Evolutionary conservation across 345 rosid species (phyloP).

Genomic region (Salix arbutifolia): DNA sequence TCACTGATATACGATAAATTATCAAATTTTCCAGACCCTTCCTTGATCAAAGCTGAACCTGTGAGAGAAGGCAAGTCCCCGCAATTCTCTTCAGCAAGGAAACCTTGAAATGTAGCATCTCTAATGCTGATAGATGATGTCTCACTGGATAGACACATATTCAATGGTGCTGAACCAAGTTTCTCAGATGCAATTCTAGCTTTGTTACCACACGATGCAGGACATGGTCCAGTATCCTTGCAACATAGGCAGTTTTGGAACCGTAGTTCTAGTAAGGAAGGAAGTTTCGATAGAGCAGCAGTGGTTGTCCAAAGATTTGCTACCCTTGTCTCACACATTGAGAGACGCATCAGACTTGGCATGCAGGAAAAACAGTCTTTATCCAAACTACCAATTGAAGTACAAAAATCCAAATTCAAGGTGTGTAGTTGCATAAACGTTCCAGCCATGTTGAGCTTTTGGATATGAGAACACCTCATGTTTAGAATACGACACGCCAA

Average conservation of each 20-base stretch:
- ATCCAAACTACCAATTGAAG: slow-evolving; percentile 54
- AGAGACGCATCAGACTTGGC: slow-evolving; percentile 68
- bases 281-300: slow-evolving; percentile 73
- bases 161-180: slow-evolving; percentile 21
- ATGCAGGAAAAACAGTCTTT: slow-evolving; percentile 77
- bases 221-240: slow-evolving; percentile 41
- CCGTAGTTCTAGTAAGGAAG: slow-evolving; percentile 57
- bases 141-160: slow-evolving; percentile 6
- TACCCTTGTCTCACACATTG: slow-evolving; percentile 77
- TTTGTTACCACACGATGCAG: slow-evolving; percentile 30
- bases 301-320: slow-evolving; percentile 79
- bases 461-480: slow-evolving; percentile 54
- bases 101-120: slow-evolving; percentile 9
- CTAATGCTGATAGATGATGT: slow-evolving; percentile 6
- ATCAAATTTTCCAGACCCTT: slow-evolving; percentile 22
- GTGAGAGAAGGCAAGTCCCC: slow-evolving; percentile 30
- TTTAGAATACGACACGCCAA: slow-evolving; percentile 63
- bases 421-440: slow-evolving; percentile 55
- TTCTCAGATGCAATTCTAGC: slow-evolving; percentile 4
- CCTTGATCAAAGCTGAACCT: slow-evolving; percentile 22
- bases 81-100: slow-evolving; percentile 21
- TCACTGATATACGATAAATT: slow-evolving; percentile 53
- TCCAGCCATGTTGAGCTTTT: slow-evolving; percentile 76
- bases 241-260: slow-evolving; percentile 70
- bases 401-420: slow-evolving; percentile 68